Evolutionary conservation across 257 asterid genomes (phyloP), one percentile per base, ranked within the genome.

Genomic region (Leptodermis oblonga): DNA sequence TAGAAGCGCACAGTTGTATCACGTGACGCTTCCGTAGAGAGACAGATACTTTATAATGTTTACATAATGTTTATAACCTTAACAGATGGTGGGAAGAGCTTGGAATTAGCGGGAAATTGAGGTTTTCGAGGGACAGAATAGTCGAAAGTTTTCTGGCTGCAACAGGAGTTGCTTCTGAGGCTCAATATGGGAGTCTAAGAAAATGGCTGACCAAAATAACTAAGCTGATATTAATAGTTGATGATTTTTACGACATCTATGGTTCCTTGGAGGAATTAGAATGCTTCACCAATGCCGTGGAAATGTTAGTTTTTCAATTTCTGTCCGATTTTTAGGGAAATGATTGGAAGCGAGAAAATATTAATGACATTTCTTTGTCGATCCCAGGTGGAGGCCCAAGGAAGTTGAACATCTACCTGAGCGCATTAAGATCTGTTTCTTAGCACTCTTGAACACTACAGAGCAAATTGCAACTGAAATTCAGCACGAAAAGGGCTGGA

Each of bases 11-110:
- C n/a, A n/a, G n/a, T n/a, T n/a, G n/a, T n/a, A n/a, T n/a, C n/a
- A n/a, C n/a, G n/a, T n/a, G n/a, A n/a, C n/a, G n/a, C n/a, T n/a
- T n/a, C n/a, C n/a, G n/a, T n/a, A n/a, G n/a, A n/a, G n/a, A n/a
- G n/a, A n/a, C n/a, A n/a, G n/a, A n/a, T n/a, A n/a, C n/a, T n/a
- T n/a, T n/a, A n/a, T n/a, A n/a, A n/a, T n/a, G n/a, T n/a, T n/a
- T n/a, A n/a, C n/a, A n/a, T 39, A 39, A 39, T 39, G 10, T 39
- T 4, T 39, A 4, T 39, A 39, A 4, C 9, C 9, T 31, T 33
- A 45, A 20, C 5, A 88, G 95, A 62, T 88, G 95, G 92, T 88
- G 92, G 90, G 71, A 26, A 14, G 52, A 73, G 71, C 74, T 86
- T 31, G 84, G 77, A 14, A 37, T 83, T 28, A 51, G 45, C 8